Base-by-base conservation (phyloP, 306 rosid species). In the Betula pendula region DNA sequence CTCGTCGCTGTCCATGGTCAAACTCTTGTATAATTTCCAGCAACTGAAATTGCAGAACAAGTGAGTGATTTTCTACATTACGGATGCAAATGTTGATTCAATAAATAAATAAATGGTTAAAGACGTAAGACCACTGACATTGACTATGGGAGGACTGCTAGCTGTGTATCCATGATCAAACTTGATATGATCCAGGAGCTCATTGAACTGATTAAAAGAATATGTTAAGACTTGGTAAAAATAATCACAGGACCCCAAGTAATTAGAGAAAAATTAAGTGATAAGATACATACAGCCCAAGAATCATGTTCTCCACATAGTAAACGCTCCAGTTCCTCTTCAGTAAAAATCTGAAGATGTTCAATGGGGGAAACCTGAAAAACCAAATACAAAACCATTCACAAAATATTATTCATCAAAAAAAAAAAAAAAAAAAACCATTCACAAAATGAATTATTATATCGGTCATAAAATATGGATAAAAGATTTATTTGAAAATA, bases 111-210 rank as follows among this genome's bases (percentile, higher is more conserved):
- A 29, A 27, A 73, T 56, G 13, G 73, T 62, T 58, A 69, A 48
- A 74, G 8, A 13, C 25, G 31, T 19, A 71, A 7, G 68, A 77
- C 78, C 47, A 78, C 96, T 79, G 52, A 96, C 99, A 76, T 91
- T 73, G 73, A 87, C 81, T 58, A 96, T 80, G 20, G 99, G 96
- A 81, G 94, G 96, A 84, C 99, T 96, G 87, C 98, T 91, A 66
- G 96, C 90, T 17, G 98, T 91, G 90, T 96, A 96, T 53, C 99
- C 99, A 81, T 96, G 99, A 75, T 96, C 99, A 14, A 96, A 91
- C 82, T 93, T 96, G 31, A 93, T 84, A 84, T 93, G 92, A 84
- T 96, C 99, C 20, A 89, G 88, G 42, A 92, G 94, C 79, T 93
- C 98, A 50, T 73, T 83, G 81, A 90, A 81, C 97, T 96, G 92